These are phyloP conservation scores for Chrysosporium keratinophilum DNA, from an alignment of 2,329 filamentous ascomycete species.

Conservation along the genomic window DNA sequence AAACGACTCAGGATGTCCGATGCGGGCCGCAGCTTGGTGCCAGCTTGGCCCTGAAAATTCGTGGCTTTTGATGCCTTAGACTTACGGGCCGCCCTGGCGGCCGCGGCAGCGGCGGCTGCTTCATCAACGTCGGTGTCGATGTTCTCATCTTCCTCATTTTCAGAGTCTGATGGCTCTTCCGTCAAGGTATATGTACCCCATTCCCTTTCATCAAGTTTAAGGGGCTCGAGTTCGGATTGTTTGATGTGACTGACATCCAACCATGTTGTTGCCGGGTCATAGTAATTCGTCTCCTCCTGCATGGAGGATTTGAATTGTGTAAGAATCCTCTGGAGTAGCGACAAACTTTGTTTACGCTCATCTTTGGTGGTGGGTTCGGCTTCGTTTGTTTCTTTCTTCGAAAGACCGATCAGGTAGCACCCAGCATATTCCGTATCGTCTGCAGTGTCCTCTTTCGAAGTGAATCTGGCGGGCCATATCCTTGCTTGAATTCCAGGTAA, in stretches of 20 bases:
- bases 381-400: slow-evolving; percentile 15
- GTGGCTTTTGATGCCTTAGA: not conserved
- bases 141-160: slow-evolving; percentile 13
- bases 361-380: slow-evolving; percentile 20
- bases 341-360: slow-evolving; percentile 36
- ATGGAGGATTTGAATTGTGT: slow-evolving; percentile 29
- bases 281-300: slow-evolving; percentile 28
- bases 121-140: slow-evolving; percentile 8
- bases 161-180: slow-evolving; percentile 10
- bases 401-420: slow-evolving; percentile 52
- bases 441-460: slow-evolving; percentile 26
- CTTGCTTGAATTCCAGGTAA: slow-evolving; percentile 44
- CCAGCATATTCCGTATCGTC: slow-evolving; percentile 45
- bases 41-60: not conserved
- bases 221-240: slow-evolving; percentile 14
- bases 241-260: slow-evolving; percentile 27
- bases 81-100: not conserved
- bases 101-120: slow-evolving; percentile 1
- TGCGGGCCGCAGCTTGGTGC: slow-evolving; percentile 18
- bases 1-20: slow-evolving; percentile 41
- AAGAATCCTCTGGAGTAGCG: slow-evolving; percentile 33
- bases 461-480: slow-evolving; percentile 55
- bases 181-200: slow-evolving; percentile 13
- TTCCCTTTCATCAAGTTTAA: slow-evolving; percentile 16
- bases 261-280: slow-evolving; percentile 27